phyloP scores from a whole-genome alignment of 176 grass and related monocot genomes.

The Cenchrus fungigraminus region DNA sequence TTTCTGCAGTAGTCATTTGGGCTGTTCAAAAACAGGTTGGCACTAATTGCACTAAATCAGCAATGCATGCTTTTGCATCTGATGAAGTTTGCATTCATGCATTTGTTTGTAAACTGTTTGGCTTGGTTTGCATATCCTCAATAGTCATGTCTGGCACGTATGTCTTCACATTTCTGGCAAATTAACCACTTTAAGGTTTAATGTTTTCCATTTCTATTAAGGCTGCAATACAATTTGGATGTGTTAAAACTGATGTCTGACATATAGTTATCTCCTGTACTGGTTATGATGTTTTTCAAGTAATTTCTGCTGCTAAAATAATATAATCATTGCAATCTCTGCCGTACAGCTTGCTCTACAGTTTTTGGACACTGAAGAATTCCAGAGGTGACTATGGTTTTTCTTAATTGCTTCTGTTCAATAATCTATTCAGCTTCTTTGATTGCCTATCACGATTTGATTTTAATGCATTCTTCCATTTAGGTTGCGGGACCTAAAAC shows the following conservation, averaged over 20 bases:
- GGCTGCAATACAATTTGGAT: neutral
- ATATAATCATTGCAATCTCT: constrained; percentile 26
- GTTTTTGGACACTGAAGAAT: constrained; percentile 93
- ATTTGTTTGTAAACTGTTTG: neutral
- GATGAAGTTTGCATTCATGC: neutral
- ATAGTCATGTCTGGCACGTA: neutral
- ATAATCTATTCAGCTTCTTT: constrained; percentile 28
- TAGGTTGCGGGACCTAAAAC: constrained; percentile 91
- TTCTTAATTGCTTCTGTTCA: neutral
- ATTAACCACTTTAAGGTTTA: constrained; percentile 9
- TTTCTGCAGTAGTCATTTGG: neutral
- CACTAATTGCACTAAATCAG: neutral
- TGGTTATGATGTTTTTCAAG: neutral
- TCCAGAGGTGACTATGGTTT: constrained; percentile 65
- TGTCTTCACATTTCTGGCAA: neutral
- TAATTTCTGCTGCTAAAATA: neutral
- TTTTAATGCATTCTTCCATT: constrained; percentile 43
- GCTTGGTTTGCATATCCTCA: neutral
- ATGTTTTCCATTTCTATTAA: neutral
- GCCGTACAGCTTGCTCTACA: constrained; percentile 70
- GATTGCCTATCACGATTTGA: constrained; percentile 13
- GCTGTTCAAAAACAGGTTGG: neutral
- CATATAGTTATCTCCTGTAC: constrained; percentile 1
- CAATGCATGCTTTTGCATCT: neutral
- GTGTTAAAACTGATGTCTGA: neutral